phyloP scores from a whole-genome alignment of 371 early-diverging fungal genomes.

The Mortierella sp. region DNA sequence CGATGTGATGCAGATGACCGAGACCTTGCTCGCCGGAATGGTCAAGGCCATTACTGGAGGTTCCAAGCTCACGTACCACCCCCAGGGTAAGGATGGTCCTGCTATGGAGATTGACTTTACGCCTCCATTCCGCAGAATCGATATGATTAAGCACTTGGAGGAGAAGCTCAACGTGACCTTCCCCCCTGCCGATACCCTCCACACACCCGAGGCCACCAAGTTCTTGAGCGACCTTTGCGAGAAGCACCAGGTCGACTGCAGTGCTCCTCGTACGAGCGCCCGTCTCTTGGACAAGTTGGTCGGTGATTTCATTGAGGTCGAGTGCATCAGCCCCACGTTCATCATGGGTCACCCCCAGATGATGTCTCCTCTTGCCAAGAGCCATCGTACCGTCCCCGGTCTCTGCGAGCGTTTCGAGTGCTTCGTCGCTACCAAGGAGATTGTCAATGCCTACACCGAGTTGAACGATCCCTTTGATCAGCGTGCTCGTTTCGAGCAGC shows the following conservation, averaged over 20 bases:
- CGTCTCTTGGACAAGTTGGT: constrained; percentile 97
- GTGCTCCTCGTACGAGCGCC: constrained; percentile 94
- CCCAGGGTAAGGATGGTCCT: constrained; percentile 88
- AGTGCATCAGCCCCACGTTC: constrained; percentile 98
- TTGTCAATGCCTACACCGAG: constrained; percentile 99
- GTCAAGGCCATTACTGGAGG: constrained; percentile 91
- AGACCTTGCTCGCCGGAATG: constrained; percentile 92
- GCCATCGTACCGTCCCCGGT: constrained; percentile 91
- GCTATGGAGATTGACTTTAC: constrained; percentile 92
- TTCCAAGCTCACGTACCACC: constrained; percentile 93
- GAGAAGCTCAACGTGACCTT: constrained; percentile 89
- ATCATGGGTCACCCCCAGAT: constrained; percentile 98
- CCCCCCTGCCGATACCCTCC: constrained; percentile 89
- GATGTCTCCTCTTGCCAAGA: constrained; percentile 99
- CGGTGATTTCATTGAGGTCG: constrained; percentile 96
- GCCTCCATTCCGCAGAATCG: constrained; percentile 96
- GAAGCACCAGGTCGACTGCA: constrained; percentile 94
- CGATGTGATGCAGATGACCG: constrained; percentile 97
- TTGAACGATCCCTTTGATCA: constrained; percentile 99
- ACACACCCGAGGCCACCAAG: constrained; percentile 83
- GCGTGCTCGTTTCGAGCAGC: constrained; percentile 97
- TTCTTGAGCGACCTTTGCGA: constrained; percentile 92
- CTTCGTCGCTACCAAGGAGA: constrained; percentile 99
- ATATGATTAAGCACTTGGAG: constrained; percentile 96
- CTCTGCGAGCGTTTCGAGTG: constrained; percentile 99